Evolutionary conservation across 2,329 filamentous ascomycete genomes (phyloP).

Genomic region (Pestalotiopsis sp.): DNA sequence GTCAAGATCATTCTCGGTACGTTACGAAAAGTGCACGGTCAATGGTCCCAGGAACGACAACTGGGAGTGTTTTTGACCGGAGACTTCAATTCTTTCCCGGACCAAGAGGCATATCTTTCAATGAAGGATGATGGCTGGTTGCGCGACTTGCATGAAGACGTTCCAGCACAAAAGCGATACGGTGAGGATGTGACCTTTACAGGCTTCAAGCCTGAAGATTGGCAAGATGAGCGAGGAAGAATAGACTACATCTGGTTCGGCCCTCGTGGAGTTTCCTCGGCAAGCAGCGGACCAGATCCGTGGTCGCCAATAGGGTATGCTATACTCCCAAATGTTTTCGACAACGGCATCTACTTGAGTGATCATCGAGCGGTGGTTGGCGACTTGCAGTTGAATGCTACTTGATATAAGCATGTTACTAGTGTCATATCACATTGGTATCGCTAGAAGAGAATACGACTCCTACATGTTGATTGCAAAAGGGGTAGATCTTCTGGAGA

Average conservation of each 20-base stretch:
- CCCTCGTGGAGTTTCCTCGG: constrained; percentile 9
- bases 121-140: constrained; percentile 29
- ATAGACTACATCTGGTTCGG: constrained; percentile 72
- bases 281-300: neutral
- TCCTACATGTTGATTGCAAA: too few species aligned
- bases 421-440: too few species aligned
- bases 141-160: constrained; percentile 44
- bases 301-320: constrained; percentile 21
- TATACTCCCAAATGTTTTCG: constrained; percentile 64
- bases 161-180: constrained; percentile 32
- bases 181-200: constrained; percentile 60
- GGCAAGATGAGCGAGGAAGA: constrained; percentile 36
- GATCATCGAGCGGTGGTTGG: constrained; percentile 51
- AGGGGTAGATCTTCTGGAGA: too few species aligned
- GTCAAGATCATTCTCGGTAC: constrained; percentile 52
- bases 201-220: constrained; percentile 57
- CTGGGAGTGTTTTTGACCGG: constrained; percentile 63
- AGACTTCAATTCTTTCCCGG: constrained; percentile 69
- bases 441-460: too few species aligned
- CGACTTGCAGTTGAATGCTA: neutral
- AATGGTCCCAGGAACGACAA: constrained; percentile 32
- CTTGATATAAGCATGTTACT: neutral
- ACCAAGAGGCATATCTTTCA: constrained; percentile 58
- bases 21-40: constrained; percentile 48
- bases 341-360: constrained; percentile 64